phyloP scores from a whole-genome alignment of 805 yeast genomes.

The Candida insectalens region DNA sequence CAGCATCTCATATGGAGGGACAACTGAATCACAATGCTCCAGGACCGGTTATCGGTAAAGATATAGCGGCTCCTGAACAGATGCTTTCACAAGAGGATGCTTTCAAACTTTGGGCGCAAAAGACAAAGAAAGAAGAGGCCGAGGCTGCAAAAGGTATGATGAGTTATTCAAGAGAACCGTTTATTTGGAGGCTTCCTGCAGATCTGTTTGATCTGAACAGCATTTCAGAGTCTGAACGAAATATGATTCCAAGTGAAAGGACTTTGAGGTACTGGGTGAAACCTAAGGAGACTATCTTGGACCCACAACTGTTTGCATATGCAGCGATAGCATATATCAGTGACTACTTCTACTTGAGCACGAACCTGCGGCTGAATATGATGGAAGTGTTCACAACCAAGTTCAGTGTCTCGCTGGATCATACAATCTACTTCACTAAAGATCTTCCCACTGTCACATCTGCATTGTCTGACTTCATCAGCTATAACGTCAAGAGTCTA shows the following conservation, averaged over 20 bases:
- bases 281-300: constrained; percentile 14
- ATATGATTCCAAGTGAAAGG: constrained; percentile 14
- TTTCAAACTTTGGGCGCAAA: constrained; percentile 20
- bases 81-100: constrained; percentile 20
- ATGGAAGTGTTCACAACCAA: constrained; percentile 35
- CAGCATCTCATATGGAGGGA: constrained; percentile 20
- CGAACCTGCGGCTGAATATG: constrained; percentile 42
- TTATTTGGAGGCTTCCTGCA: constrained; percentile 23
- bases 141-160: constrained; percentile 13
- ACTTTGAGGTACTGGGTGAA: constrained; percentile 23
- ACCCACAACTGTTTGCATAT: constrained; percentile 32
- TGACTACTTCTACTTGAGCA: constrained; percentile 44
- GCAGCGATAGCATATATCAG: constrained; percentile 51
- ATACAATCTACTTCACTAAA: constrained; percentile 53
- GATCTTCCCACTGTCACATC: too few relatives aligned
- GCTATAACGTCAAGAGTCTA: constrained; percentile 36
- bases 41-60: constrained; percentile 21
- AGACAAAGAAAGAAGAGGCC: constrained; percentile 14
- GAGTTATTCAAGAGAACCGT: constrained; percentile 25
- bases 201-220: constrained; percentile 23
- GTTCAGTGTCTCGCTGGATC: constrained; percentile 56
- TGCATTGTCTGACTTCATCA: constrained; percentile 35
- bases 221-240: constrained; percentile 12
- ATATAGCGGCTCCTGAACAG: constrained; percentile 19
- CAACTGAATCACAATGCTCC: constrained; percentile 20